These are phyloP conservation scores for Sinapis alba DNA, from an alignment of 441 rosid genomes.

Conservation along the genomic window DNA sequence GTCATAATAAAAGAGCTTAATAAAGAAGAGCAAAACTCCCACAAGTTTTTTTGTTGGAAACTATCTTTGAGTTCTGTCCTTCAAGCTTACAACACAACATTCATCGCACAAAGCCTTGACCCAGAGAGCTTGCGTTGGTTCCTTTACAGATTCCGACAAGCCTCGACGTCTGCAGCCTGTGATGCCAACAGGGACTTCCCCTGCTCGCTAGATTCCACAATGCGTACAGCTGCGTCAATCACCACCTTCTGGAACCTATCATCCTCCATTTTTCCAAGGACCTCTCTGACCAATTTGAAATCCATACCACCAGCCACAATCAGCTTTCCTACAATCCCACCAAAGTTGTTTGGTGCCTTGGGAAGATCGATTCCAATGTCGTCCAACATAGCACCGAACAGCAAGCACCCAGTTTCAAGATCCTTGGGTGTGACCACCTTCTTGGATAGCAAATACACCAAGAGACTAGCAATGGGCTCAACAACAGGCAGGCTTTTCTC, in stretches of 20 bases:
- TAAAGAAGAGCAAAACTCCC: constrained; percentile 18
- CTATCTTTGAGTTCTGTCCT: constrained; percentile 32
- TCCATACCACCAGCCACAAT: constrained; percentile 48
- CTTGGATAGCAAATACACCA: constrained; percentile 49
- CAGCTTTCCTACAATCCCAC: constrained; percentile 54
- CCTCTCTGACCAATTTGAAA: constrained; percentile 49
- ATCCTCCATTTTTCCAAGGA: constrained; percentile 54
- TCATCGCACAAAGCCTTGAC: constrained; percentile 29
- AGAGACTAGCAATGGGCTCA: constrained; percentile 45
- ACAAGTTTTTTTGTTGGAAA: constrained; percentile 19
- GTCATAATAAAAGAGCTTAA: constrained; percentile 11
- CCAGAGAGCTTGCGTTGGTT: constrained; percentile 18
- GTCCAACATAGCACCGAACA: constrained; percentile 50
- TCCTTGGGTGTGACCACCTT: constrained; percentile 49
- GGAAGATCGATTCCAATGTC: constrained; percentile 68
- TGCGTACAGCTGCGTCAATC: constrained; percentile 45
- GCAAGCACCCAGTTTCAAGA: constrained; percentile 48
- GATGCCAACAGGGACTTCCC: constrained; percentile 48
- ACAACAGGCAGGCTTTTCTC: constrained; percentile 56
- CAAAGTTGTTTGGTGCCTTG: constrained; percentile 58
- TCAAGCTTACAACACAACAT: constrained; percentile 37
- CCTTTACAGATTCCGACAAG: constrained; percentile 44
- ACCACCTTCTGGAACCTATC: constrained; percentile 49
- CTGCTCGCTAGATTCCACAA: constrained; percentile 40
- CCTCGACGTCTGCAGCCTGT: constrained; percentile 48